phyloP scores from a whole-genome alignment of 2,329 filamentous ascomycete species.

The Trichoderma pleuroti region DNA sequence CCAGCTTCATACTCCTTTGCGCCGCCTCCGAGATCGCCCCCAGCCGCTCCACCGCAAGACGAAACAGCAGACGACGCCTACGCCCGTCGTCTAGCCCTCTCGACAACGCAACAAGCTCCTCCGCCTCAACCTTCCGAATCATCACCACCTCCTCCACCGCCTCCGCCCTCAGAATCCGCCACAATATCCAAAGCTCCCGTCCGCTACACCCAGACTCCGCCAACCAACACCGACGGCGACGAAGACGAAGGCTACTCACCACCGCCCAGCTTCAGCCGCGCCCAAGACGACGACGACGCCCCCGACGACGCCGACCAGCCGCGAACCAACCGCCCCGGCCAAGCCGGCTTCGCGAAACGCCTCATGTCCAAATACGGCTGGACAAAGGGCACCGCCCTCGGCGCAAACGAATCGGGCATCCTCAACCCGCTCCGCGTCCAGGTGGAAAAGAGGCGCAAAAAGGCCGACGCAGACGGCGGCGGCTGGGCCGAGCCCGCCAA shows the following conservation, averaged over 20 bases:
- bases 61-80: conserved; percentile 68
- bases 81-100: conserved; percentile 58
- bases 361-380: conserved; percentile 94
- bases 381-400: conserved; percentile 82
- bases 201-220: conserved; percentile 53
- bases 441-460: conserved; percentile 80
- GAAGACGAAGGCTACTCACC: conserved; percentile 42
- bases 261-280: conserved; percentile 48
- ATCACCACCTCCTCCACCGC: conserved; percentile 31
- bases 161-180: conserved; percentile 39
- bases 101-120: conserved; percentile 38
- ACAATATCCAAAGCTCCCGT: conserved; percentile 77
- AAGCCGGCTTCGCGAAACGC: conserved; percentile 79
- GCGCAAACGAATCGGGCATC: conserved; percentile 78
- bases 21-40: conserved; percentile 51
- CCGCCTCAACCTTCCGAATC: conserved; percentile 33
- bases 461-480: conserved; percentile 72
- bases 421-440: conserved; percentile 78
- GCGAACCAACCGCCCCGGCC: conserved; percentile 68
- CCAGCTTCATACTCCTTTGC: conserved; percentile 55
- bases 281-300: conserved; percentile 36
- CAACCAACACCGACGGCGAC: conserved; percentile 29
- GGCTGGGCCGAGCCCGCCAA: conserved; percentile 68
- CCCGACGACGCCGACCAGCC: conserved; percentile 36
- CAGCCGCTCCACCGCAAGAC: conserved; percentile 50